Conservation (phyloP, 2,329 filamentous ascomycete species). For the Aspergillus quadrilineatus region DNA sequence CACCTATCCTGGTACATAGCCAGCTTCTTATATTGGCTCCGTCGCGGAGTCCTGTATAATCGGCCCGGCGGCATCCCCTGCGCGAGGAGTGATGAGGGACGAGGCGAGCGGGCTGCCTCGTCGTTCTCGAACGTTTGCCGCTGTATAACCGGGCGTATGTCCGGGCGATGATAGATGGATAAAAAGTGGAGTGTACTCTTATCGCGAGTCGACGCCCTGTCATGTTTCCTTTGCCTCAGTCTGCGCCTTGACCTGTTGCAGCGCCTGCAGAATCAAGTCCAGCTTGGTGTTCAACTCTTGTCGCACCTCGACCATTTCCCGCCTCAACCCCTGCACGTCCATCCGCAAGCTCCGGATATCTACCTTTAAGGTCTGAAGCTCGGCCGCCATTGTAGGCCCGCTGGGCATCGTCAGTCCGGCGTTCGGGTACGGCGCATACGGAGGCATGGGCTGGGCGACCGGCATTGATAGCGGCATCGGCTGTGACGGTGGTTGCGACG, state of each 20-base stretch:
- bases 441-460: background rate
- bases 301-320: constrained; percentile 6
- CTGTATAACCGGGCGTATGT: background rate
- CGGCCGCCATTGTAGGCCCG: constrained; percentile 1
- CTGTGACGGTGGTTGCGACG: background rate
- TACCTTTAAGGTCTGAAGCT: constrained; percentile 5
- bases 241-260: background rate
- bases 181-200: background rate
- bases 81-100: background rate
- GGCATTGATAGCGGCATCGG: background rate
- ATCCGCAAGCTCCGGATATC: constrained; percentile 8
- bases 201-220: background rate
- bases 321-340: constrained; percentile 6
- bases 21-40: background rate
- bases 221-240: background rate
- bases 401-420: background rate
- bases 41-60: background rate
- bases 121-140: too few relatives aligned
- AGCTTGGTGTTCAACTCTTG: constrained; percentile 6
- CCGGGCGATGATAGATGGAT: background rate
- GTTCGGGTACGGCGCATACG: background rate
- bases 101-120: background rate
- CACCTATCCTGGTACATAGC: background rate
- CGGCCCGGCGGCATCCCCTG: too few relatives aligned
- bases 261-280: constrained; percentile 2